phyloP scores from a whole-genome alignment of 176 grass and related monocot genomes.

The Guadua angustifolia region DNA sequence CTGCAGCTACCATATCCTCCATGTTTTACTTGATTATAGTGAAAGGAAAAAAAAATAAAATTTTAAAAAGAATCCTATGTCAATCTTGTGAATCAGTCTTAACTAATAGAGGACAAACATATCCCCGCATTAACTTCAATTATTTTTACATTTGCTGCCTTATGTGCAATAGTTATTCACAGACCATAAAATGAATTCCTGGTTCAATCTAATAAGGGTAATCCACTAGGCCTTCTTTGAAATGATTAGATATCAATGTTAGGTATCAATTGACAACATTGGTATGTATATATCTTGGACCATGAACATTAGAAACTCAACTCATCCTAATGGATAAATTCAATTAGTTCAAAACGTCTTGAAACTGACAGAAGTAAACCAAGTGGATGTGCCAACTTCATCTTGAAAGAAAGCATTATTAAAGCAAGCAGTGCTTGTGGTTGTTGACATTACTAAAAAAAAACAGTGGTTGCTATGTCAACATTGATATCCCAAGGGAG shows the following conservation, averaged over 20 bases:
- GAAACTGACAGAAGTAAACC: not conserved
- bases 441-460: not conserved
- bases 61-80: not conserved
- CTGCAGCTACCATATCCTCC: not conserved
- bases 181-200: constrained; percentile 15
- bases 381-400: not conserved
- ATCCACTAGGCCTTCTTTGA: not conserved
- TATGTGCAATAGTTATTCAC: not conserved
- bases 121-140: not conserved
- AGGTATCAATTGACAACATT: not conserved
- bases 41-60: too few relatives aligned
- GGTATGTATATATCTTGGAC: not conserved
- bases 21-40: not conserved
- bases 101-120: not conserved
- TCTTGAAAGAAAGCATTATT: not conserved
- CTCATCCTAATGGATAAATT: not conserved
- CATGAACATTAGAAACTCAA: not conserved
- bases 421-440: not conserved
- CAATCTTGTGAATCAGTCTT: not conserved
- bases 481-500: not conserved
- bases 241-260: not conserved
- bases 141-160: constrained; percentile 1
- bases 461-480: not conserved
- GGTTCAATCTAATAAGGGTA: constrained; percentile 5
- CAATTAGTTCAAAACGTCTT: constrained; percentile 1